These are phyloP conservation scores for Pichia sporocuriosa DNA, from an alignment of 805 yeast species.

Conservation along the genomic window DNA sequence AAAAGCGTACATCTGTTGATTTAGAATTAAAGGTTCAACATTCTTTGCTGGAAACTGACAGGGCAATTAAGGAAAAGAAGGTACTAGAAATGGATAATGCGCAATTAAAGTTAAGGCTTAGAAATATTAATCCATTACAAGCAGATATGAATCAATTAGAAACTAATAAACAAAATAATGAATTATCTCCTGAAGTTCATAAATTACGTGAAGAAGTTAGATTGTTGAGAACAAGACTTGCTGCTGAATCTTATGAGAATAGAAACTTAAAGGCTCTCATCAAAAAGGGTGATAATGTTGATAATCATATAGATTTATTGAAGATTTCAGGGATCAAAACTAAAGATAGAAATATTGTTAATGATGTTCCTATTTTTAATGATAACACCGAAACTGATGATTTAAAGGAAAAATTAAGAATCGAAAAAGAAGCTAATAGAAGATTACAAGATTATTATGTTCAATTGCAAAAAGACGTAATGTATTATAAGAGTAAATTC, in stretches of 20 bases:
- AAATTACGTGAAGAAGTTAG: constrained; percentile 47
- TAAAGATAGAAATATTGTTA: background rate
- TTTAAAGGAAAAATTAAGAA: constrained; percentile 15
- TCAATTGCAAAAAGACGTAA: constrained; percentile 30
- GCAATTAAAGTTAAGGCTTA: constrained; percentile 25
- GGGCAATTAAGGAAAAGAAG: constrained; percentile 26
- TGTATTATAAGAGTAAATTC: constrained; percentile 22
- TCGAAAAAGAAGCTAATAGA: constrained; percentile 27
- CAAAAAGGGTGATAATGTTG: constrained; percentile 14
- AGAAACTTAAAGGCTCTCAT: constrained; percentile 41
- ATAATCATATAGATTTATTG: background rate
- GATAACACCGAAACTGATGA: constrained; percentile 5
- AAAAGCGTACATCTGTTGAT: constrained; percentile 20
- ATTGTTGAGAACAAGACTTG: constrained; percentile 55
- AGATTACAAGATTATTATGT: constrained; percentile 28
- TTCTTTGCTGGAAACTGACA: constrained; percentile 31
- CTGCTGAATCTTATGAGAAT: constrained; percentile 56
- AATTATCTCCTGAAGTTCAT: constrained; percentile 11
- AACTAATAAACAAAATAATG: constrained; percentile 3
- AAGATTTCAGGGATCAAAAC: background rate
- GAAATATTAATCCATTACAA: constrained; percentile 20
- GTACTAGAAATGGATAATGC: constrained; percentile 28
- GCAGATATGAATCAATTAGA: constrained; percentile 5
- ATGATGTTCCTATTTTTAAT: constrained; percentile 7
- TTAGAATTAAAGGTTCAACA: constrained; percentile 23